Percentiles rank a stretch among this genome's conserved stretches.
Conservation (phyloP, 495 filamentous ascomycete genomes). For the Baudoinia panamericana region DNA sequence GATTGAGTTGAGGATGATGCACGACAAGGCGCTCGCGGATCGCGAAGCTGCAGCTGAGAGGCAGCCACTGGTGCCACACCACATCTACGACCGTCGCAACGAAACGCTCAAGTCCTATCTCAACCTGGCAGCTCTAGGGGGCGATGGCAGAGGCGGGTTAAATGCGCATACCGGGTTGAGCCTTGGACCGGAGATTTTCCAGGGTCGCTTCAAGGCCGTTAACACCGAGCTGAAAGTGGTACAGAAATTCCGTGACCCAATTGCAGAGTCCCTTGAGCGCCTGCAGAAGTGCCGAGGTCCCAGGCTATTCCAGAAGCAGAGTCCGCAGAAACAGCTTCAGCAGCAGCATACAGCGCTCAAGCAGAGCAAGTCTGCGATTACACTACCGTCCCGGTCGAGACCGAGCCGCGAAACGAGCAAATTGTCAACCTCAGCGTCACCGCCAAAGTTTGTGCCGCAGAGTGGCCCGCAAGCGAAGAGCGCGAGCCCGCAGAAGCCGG, state of each 20-base stretch:
- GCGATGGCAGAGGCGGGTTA: not conserved
- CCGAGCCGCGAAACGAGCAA: slow-evolving; percentile 2
- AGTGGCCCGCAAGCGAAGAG: not conserved
- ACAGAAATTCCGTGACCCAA: slow-evolving; percentile 15
- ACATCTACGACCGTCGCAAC: slow-evolving; percentile 19
- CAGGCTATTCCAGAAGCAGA: not conserved
- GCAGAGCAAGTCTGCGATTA: slow-evolving; percentile 7
- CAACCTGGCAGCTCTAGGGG: slow-evolving; percentile 4
- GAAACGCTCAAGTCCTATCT: slow-evolving; percentile 18
- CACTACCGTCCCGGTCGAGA: slow-evolving; percentile 2
- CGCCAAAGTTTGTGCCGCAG: not conserved
- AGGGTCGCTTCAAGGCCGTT: slow-evolving; percentile 19
- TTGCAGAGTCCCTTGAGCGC: slow-evolving; percentile 9
- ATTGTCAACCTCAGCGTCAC: slow-evolving; percentile 10
- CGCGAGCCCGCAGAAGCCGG: slow-evolving; percentile 5
- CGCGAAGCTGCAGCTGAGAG: slow-evolving; percentile 5
- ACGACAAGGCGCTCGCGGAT: slow-evolving; percentile 18
- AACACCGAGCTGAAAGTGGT: slow-evolving; percentile 19
- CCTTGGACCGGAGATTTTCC: slow-evolving; percentile 19
- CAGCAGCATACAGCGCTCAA: slow-evolving; percentile 1
- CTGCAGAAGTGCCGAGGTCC: slow-evolving; percentile 3
- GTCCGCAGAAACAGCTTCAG: not conserved
- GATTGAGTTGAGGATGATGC: slow-evolving; percentile 11
- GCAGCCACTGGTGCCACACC: slow-evolving; percentile 10
- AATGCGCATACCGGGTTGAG: not conserved